phyloP scores from a whole-genome alignment of 305 asterid genomes.

The Fraxinus latifolia region DNA sequence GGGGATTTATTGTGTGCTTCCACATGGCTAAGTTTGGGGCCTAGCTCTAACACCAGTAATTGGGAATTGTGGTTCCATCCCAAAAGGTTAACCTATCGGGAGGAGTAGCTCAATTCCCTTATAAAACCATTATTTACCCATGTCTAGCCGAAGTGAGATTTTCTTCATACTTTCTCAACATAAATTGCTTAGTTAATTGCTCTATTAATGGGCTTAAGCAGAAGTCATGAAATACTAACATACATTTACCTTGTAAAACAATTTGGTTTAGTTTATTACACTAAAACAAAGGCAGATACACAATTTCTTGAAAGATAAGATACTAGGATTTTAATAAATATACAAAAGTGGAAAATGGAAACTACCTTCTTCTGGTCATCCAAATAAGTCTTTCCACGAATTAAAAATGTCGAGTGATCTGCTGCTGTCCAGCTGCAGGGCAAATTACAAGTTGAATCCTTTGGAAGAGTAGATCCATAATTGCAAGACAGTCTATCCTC shows the following conservation, averaged over 20 bases:
- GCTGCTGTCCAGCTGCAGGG: conserved; percentile 89
- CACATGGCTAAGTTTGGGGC: background rate
- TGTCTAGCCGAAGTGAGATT: background rate
- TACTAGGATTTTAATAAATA: background rate
- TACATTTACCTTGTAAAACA: background rate
- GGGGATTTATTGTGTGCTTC: background rate
- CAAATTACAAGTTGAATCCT: conserved; percentile 69
- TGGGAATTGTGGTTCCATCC: background rate
- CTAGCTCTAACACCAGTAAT: background rate
- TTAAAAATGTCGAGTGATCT: conserved; percentile 81
- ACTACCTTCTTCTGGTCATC: conserved; percentile 84
- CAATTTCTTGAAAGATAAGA: conserved; percentile 2
- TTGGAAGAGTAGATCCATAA: conserved; percentile 85
- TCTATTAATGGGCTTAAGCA: background rate
- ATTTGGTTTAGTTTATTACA: background rate
- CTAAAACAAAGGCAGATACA: background rate
- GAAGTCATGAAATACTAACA: background rate
- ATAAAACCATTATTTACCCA: background rate
- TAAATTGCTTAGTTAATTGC: background rate
- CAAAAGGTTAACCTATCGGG: background rate
- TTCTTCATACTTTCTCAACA: background rate
- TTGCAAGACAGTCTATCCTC: conserved; percentile 65
- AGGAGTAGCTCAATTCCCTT: background rate
- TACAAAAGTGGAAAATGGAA: conserved; percentile 14
- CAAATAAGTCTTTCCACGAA: conserved; percentile 88